Base-by-base conservation (phyloP, 768 basidiomycete genomes). In the Hemileccinum impolitum region DNA sequence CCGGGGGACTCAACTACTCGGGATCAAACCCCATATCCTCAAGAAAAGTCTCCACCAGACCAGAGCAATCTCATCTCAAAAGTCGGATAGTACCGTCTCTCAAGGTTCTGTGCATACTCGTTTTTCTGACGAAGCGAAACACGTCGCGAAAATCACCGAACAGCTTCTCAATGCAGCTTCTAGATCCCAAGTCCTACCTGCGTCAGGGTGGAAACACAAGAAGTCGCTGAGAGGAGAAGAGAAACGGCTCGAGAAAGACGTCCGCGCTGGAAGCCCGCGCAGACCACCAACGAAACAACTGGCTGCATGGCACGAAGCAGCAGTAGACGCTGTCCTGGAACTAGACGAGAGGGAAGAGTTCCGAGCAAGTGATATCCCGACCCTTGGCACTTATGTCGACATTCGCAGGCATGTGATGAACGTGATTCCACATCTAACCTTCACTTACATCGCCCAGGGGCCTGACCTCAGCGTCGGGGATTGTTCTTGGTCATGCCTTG, bases 301-400 rank as follows among this genome's bases (percentile, higher is more conserved):
- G 45, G 39, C 49, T 46, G 53, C 57, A 26, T 69, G 70, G 56
- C 57, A 50, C 13, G 60, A 53, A 30, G 61, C 61, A 12, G 54
- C 43, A 13, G 58, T 53, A 28, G 57, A 59, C 15, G 13, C 43
- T 21, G 19, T 40, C 11, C 28, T 37, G 38, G 52, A 43, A 17
- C 23, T 50, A 9, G 51, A 62, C 36, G 55, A 51, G 42, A 28
- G 43, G 6, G 59, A 47, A 39, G 61, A 53, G 4, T 46, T 40
- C 3, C 13, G 41, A n/a, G 43, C 47, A 30, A 56, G 18, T 23
- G 45, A 51, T 12, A 52, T 73, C 26, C 60, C 63, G 10, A n/a
- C 35, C 17, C 71, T 70, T 8, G 81, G 80, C 2, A 70, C 79
- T 17, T 80, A 81, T 39, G 67, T 82, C 11, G 81, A 83, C 55